Base-by-base conservation (phyloP, 2,329 filamentous ascomycete species). In the Stemphylium vesicarium region DNA sequence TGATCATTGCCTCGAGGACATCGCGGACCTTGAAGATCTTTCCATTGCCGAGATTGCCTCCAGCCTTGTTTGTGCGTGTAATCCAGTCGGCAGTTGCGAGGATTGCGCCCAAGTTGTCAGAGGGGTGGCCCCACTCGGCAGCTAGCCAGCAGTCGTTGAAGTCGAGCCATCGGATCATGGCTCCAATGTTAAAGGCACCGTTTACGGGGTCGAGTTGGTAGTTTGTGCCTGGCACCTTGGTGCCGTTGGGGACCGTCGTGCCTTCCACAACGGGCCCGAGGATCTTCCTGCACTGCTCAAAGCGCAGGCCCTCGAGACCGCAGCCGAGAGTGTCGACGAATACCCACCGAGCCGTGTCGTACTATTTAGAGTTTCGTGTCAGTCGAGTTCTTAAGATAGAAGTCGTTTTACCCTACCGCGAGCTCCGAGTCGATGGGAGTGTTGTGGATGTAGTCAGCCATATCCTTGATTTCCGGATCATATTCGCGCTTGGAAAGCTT, bases 101-200 rank as follows among this genome's bases (percentile, higher is more conserved):
- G 75, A 99, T 99, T 71, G 94, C 95, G 61, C 95, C 95, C 67
- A 99, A 79, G 83, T 99, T 99, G 83, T 99, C 95, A 4, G 93
- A 97, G 59, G 95, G 95, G 79, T 99, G 95, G 55, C 95, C 95
- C 95, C 95, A 99, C 82, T 99, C 95, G 52, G 95, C 95, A 39
- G 94, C 95, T 62, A 98, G 84, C 95, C 94, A 99, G 86, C 95
- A 98, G 85, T 99, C 95, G 78, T 99, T 99, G 86, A 98, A 99
- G 82, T 99, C 95, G 71, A 99, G 86, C 95, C 95, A 99, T 75
- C 95, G 86, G 81, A 99, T 96, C 89, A 96, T 96, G 71, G 95
- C 90, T 70, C 95, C 95, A 70, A 99, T 98, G 84, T 98, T 98
- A 86, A 99, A 98, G 62, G 95, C 95, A 60, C 89, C 95, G 71